Evolutionary conservation across 2,329 filamentous ascomycete species (phyloP).

Genomic region (Penicillium hesseltinei): DNA sequence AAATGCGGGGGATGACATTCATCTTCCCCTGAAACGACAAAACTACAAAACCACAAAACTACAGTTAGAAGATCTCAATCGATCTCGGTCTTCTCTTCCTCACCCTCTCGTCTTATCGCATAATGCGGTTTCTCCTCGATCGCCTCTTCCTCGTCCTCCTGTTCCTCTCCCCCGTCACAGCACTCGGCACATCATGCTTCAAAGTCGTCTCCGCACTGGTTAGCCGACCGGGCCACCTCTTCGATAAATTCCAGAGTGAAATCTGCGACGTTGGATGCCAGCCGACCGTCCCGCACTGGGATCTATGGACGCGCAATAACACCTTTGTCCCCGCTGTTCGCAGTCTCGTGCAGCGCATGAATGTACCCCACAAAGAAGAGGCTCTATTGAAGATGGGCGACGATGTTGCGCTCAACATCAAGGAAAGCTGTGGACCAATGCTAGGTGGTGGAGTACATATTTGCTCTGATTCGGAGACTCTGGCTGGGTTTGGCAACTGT

Average conservation of each 20-base stretch:
- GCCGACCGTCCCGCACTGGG: conserved; percentile 36
- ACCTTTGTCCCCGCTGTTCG: conserved; percentile 38
- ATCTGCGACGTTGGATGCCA: conserved; percentile 36
- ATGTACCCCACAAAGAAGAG: conserved; percentile 31
- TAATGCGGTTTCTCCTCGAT: conserved; percentile 24
- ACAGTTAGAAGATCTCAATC: not conserved
- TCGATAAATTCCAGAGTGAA: conserved; percentile 35
- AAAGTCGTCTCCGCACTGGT: conserved; percentile 74
- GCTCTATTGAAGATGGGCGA: conserved; percentile 34
- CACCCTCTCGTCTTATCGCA: conserved; percentile 4
- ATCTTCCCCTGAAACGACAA: not conserved
- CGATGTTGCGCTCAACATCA: conserved; percentile 36
- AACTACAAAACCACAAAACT: not conserved
- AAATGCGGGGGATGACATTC: conserved; percentile 9
- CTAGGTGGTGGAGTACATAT: conserved; percentile 33
- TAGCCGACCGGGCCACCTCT: conserved; percentile 31
- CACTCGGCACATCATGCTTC: conserved; percentile 65
- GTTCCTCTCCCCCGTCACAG: conserved; percentile 20
- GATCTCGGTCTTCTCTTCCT: conserved; percentile 14
- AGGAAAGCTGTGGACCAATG: conserved; percentile 30
- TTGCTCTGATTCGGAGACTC: conserved; percentile 31
- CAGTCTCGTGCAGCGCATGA: conserved; percentile 31
- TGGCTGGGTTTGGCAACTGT: conserved; percentile 36
- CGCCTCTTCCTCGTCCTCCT: conserved; percentile 21
- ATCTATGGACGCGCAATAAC: conserved; percentile 39